Evolutionary conservation across 305 asterid species (phyloP).

Genomic region (Coffea humblotiana): DNA sequence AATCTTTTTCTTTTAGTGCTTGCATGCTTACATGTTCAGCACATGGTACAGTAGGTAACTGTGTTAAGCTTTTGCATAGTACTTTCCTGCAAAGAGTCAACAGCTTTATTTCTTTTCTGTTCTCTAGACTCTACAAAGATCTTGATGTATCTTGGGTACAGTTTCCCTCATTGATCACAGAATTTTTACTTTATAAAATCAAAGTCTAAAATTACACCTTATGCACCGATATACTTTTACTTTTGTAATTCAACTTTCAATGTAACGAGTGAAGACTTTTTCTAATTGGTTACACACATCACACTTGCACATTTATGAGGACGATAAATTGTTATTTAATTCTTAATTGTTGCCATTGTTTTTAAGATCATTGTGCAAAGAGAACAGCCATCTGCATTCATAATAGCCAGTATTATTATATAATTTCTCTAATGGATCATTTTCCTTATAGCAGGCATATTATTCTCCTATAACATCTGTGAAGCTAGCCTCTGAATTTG

Average conservation of each 20-base stretch:
- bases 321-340: too few relatives aligned
- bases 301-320: too few relatives aligned
- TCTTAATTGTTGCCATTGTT: too few relatives aligned
- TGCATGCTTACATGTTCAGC: background rate
- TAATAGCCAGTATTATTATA: background rate
- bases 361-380: too few relatives aligned
- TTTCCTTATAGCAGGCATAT: constrained; percentile 40
- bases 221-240: background rate
- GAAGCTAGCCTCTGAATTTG: constrained; percentile 77
- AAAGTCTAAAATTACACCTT: background rate
- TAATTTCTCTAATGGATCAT: background rate
- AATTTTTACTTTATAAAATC: background rate
- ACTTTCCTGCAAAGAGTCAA: background rate
- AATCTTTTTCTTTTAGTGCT: too few relatives aligned
- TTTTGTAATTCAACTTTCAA: background rate
- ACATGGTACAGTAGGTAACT: background rate
- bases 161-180: background rate
- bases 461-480: constrained; percentile 64
- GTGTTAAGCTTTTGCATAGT: background rate
- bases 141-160: background rate
- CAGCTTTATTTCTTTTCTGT: background rate
- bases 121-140: background rate
- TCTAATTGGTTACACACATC: too few relatives aligned
- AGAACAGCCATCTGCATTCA: too few relatives aligned
- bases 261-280: too few relatives aligned